These are phyloP conservation scores for Pyrenophora graminea DNA, from an alignment of 2,329 filamentous ascomycete genomes.

Conservation along the genomic window DNA sequence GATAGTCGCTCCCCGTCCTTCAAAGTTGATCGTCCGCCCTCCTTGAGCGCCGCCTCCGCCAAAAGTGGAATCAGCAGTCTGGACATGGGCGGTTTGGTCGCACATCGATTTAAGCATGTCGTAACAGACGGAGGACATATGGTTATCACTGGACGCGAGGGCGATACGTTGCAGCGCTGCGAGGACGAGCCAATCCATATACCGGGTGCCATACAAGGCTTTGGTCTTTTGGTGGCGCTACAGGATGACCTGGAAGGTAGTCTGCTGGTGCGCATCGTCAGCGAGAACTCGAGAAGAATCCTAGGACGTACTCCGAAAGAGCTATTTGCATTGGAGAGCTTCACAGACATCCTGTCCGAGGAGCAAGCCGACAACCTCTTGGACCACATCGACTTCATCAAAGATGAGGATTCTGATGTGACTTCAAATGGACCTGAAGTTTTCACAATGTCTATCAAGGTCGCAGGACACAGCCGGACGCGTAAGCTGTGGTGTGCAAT, in stretches of 20 bases:
- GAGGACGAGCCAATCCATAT: constrained; percentile 92
- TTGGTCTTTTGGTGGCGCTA: constrained; percentile 76
- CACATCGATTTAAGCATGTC: constrained; percentile 77
- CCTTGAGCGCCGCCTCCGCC: constrained; percentile 24
- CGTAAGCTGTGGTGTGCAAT: constrained; percentile 86
- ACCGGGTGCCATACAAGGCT: constrained; percentile 79
- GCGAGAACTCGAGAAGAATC: constrained; percentile 76
- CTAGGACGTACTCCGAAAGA: constrained; percentile 78
- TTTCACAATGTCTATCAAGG: constrained; percentile 75
- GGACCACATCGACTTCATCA: constrained; percentile 86
- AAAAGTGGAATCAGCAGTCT: constrained; percentile 43
- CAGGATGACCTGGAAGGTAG: constrained; percentile 69
- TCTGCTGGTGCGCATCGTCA: constrained; percentile 72
- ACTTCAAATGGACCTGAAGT: constrained; percentile 79
- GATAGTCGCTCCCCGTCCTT: constrained; percentile 30
- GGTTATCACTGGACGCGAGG: constrained; percentile 78
- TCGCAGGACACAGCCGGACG: constrained; percentile 55
- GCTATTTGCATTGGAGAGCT: constrained; percentile 73
- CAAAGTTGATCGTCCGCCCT: constrained; percentile 20
- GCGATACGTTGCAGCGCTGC: constrained; percentile 73
- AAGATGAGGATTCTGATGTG: constrained; percentile 79
- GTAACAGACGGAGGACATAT: constrained; percentile 78
- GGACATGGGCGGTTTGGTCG: constrained; percentile 60
- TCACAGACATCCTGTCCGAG: constrained; percentile 81
- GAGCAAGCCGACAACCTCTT: constrained; percentile 83